Conservation (phyloP, 106 monocot species). For the Acorus calamus region DNA sequence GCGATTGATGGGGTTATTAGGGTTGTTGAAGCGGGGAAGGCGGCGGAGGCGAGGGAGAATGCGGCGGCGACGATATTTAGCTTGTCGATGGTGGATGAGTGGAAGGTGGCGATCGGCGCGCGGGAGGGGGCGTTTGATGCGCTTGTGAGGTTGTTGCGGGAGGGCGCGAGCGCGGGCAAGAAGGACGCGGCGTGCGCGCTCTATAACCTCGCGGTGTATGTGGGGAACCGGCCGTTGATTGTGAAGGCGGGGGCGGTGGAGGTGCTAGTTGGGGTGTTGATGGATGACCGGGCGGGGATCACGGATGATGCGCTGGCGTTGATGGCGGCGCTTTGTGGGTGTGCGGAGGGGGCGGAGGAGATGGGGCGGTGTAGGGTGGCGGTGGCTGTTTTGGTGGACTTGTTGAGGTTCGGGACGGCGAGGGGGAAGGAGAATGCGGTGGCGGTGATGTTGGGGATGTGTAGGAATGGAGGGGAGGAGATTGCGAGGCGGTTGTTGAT, state of each 20-base stretch:
- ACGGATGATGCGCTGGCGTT: slow-evolving; percentile 35
- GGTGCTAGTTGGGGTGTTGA: slow-evolving; percentile 27
- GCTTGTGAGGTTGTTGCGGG: slow-evolving; percentile 19
- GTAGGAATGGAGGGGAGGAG: slow-evolving; percentile 35
- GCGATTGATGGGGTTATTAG: slow-evolving; percentile 23
- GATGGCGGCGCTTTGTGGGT: slow-evolving; percentile 26
- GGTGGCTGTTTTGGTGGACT: slow-evolving; percentile 28
- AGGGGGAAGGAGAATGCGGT: slow-evolving; percentile 52
- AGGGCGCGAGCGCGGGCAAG: slow-evolving; percentile 23
- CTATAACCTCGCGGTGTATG: slow-evolving; percentile 16
- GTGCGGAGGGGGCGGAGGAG: slow-evolving; percentile 29
- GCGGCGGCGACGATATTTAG: slow-evolving; percentile 44
- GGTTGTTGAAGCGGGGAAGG: slow-evolving; percentile 9
- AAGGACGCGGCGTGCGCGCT: slow-evolving; percentile 37
- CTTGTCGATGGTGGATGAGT: slow-evolving; percentile 30
- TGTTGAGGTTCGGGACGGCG: slow-evolving; percentile 27
- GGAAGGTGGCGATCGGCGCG: slow-evolving; percentile 22
- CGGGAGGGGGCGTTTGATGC: slow-evolving; percentile 17
- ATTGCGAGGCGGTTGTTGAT: slow-evolving; percentile 30
- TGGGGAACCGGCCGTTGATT: slow-evolving; percentile 2
- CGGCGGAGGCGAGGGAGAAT: slow-evolving; percentile 46
- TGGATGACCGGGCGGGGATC: slow-evolving; percentile 34
- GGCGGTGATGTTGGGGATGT: slow-evolving; percentile 23
- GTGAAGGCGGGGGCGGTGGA: slow-evolving; percentile 31
- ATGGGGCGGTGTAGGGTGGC: slow-evolving; percentile 12